Percentiles rank a stretch among this genome's conserved stretches.
These are phyloP conservation scores for Otatea glauca DNA, from an alignment of 176 grass and related monocot genomes.

Conservation along the genomic window DNA sequence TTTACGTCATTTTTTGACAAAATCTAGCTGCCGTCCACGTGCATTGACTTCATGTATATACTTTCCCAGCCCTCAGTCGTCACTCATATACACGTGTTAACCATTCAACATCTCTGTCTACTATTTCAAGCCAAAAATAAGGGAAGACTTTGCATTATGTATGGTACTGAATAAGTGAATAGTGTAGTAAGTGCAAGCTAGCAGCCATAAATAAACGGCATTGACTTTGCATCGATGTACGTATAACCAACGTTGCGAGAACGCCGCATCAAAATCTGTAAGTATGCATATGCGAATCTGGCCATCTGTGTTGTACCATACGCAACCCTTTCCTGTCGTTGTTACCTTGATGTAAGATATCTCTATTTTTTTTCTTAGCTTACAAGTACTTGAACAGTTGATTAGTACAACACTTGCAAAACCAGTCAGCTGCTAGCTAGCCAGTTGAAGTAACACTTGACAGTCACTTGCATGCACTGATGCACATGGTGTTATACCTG, in stretches of 20 bases:
- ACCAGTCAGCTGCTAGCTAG: neutral
- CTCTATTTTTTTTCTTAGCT: neutral
- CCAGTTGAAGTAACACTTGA: neutral
- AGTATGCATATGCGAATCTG: neutral
- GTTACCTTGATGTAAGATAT: neutral
- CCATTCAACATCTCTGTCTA: neutral
- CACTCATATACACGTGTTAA: neutral
- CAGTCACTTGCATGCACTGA: neutral
- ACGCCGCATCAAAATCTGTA: neutral
- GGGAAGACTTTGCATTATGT: neutral
- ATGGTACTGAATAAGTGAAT: neutral
- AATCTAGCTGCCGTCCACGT: neutral
- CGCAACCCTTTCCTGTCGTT: neutral
- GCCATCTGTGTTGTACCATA: neutral
- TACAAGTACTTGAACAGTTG: neutral
- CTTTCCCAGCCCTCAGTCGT: neutral
- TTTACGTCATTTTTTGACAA: neutral
- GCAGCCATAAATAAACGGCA: neutral
- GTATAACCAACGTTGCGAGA: neutral
- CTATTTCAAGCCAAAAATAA: neutral
- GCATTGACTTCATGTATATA: neutral
- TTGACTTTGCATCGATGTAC: conserved; percentile 9
- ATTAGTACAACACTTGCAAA: neutral
- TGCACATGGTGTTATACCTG: conserved; percentile 14
- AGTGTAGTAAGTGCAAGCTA: neutral